phyloP scores from a whole-genome alignment of 139 green algal species.

The Chlorella sp. region DNA sequence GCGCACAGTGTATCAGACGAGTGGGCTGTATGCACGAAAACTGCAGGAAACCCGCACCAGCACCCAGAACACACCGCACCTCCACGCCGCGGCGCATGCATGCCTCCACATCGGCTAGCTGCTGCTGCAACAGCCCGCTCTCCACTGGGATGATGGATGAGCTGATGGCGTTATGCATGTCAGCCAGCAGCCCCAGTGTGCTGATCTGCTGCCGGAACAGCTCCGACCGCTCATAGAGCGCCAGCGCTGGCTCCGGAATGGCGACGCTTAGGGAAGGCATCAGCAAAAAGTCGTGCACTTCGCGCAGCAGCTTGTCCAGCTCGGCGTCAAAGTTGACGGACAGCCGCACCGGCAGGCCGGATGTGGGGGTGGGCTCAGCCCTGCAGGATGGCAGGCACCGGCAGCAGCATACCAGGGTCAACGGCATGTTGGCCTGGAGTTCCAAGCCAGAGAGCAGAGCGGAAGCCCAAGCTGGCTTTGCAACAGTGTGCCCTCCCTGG shows the following conservation, averaged over 20 bases:
- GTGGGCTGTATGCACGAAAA: not conserved
- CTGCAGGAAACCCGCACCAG: not conserved
- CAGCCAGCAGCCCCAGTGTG: constrained; percentile 83
- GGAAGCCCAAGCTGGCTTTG: no score
- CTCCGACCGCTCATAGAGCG: constrained; percentile 69
- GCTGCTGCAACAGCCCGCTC: constrained; percentile 79
- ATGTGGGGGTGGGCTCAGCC: not conserved
- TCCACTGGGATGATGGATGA: constrained; percentile 80
- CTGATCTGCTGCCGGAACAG: constrained; percentile 81
- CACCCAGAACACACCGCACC: not conserved
- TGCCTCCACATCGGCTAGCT: constrained; percentile 73
- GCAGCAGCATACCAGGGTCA: no score
- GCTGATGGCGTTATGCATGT: constrained; percentile 85
- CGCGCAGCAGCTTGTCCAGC: constrained; percentile 83
- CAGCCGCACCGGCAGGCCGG: constrained; percentile 44
- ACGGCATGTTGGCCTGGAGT: no score
- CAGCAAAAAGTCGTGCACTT: constrained; percentile 93
- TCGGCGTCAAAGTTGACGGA: constrained; percentile 91
- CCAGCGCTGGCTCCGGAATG: constrained; percentile 47
- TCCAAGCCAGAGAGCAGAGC: no score
- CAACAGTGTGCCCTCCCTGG: no score
- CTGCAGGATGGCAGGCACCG: constrained; percentile 22
- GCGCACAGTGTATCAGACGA: not conserved
- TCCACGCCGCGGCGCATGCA: constrained; percentile 67
- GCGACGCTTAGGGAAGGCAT: constrained; percentile 54